Base-by-base conservation (phyloP, 2,329 filamentous ascomycete species). In the Ramichloridium luteum region DNA sequence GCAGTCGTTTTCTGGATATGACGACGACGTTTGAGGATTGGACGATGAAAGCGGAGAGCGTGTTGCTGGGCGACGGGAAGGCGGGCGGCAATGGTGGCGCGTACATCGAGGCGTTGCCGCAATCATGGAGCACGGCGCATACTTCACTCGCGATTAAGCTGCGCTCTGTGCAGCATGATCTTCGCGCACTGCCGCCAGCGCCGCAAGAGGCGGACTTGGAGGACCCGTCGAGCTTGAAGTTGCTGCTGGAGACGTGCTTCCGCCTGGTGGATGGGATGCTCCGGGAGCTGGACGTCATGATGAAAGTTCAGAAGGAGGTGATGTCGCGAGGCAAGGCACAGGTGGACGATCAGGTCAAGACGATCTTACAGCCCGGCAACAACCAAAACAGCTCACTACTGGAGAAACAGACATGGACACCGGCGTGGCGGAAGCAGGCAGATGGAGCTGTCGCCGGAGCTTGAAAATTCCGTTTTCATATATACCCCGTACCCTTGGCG, bases 241-340 rank as follows among this genome's bases (percentile, higher is more conserved):
- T 57, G 16, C 62, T 74, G 41, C 49, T 78, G 23, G 53, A 50
- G 5, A 63, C 59, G 2, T 70, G 65, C 34, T 51, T 59, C 13
- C 47, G 45, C 11, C 51, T 80, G 27, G 62, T 77, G 9, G 48
- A 57, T 28, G 70, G 65, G 20, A 79, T 79, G 74, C 52, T 75
- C 27, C 59, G 58, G n/a, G 76, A 80, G 57, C 55, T 80, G 39
- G 53, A 53, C n/a, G 38, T 67, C 37, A 80, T 80, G 75, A 63
- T 63, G 34, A 62, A 66, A 45, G 68, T 80, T 34, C 72, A 77
- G 54, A 57, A 56, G 28, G 71, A 73, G 43, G 67, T 71, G 4
- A 53, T 72, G 31, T 56, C 54, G 28, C 60, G 64, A 27, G 76
- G 80, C 53, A 62, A 64, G 34, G 60, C 59, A 25, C 78, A 75